Percentiles rank a stretch among this genome's conserved stretches.
Conservation (phyloP, 169 alveolate species). For the Perkinsus chesapeaki region DNA sequence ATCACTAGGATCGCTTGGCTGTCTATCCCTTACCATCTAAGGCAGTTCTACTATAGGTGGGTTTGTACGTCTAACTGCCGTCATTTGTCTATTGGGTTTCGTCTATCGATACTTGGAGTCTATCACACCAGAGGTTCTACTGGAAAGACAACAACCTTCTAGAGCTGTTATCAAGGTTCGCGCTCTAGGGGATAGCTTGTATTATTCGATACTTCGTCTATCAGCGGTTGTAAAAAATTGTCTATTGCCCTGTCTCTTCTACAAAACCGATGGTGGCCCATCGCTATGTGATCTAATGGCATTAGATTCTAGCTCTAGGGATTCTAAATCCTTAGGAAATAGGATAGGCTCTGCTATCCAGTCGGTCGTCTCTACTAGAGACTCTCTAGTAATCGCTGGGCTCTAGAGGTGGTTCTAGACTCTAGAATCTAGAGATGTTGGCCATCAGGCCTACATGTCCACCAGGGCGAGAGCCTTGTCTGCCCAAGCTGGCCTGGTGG, state of each 20-base stretch:
- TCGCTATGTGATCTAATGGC: background rate
- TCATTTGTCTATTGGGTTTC: background rate
- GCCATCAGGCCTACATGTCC: too few species aligned
- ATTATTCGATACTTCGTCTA: background rate
- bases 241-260: background rate
- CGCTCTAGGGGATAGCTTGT: background rate
- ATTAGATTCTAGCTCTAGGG: background rate
- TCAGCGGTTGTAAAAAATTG: background rate
- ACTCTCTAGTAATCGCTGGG: too few species aligned
- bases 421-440: too few species aligned
- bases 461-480: too few species aligned
- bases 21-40: background rate
- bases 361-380: background rate
- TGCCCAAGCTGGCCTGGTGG: too few species aligned
- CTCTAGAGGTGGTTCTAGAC: background rate
- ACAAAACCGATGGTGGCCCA: background rate
- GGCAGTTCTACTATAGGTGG: background rate
- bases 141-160: background rate
- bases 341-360: background rate
- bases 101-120: background rate
- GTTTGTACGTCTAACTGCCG: background rate
- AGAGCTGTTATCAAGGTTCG: background rate
- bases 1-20: background rate
- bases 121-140: background rate
- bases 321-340: background rate